phyloP scores from a whole-genome alignment of 106 monocot genomes.

The Narthecium ossifragum region DNA sequence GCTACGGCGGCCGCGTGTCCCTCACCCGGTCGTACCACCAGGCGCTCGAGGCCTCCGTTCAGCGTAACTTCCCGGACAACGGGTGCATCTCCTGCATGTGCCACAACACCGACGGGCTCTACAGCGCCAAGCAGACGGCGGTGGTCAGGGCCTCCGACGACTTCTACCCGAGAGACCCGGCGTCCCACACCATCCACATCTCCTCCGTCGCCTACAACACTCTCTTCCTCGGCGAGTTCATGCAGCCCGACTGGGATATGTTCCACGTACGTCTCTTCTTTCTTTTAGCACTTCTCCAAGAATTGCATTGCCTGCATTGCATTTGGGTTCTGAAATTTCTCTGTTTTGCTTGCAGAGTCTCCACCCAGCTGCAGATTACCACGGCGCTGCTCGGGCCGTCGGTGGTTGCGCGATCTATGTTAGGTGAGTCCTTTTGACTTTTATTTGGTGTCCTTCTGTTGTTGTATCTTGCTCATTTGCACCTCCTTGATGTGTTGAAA shows the following conservation, averaged over 20 bases:
- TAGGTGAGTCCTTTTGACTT: slow-evolving; percentile 8
- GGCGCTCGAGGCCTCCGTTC: slow-evolving; percentile 54
- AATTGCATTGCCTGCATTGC: background rate
- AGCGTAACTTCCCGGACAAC: slow-evolving; percentile 55
- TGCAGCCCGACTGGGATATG: slow-evolving; percentile 96
- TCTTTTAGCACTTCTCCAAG: no score
- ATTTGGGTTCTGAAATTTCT: background rate
- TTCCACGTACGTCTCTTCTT: slow-evolving; percentile 61
- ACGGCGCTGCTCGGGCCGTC: slow-evolving; percentile 73
- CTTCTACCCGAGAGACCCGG: slow-evolving; percentile 75
- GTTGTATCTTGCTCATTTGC: background rate
- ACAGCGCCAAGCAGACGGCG: slow-evolving; percentile 58
- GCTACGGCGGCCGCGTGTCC: slow-evolving; percentile 55
- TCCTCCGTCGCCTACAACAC: slow-evolving; percentile 82
- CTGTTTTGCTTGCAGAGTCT: slow-evolving; percentile 30
- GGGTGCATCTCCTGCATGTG: slow-evolving; percentile 73
- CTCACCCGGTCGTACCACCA: slow-evolving; percentile 47
- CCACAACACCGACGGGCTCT: slow-evolving; percentile 76
- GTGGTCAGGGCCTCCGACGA: slow-evolving; percentile 75
- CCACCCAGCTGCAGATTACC: slow-evolving; percentile 84
- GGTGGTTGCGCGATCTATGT: slow-evolving; percentile 77
- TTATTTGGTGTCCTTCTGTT: no score
- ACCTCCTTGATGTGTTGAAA: background rate
- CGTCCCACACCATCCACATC: slow-evolving; percentile 77
- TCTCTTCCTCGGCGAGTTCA: slow-evolving; percentile 76